phyloP scores from a whole-genome alignment of 2,329 filamentous ascomycete species.

The Hirsutella rhossiliensis region DNA sequence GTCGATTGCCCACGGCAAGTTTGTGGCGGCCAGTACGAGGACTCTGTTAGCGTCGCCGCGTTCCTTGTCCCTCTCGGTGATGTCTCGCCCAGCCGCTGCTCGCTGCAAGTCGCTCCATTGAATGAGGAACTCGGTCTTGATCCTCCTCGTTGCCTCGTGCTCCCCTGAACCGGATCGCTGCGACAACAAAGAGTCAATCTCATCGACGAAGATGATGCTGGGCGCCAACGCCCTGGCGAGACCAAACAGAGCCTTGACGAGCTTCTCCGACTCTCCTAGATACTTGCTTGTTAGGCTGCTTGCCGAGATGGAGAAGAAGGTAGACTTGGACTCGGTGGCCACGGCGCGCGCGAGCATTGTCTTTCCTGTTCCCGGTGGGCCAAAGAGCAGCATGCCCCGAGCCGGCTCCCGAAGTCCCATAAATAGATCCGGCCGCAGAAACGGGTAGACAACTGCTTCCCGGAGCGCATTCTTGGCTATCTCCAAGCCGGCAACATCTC shows the following conservation, averaged over 20 bases:
- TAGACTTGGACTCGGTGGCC: slow-evolving; percentile 86
- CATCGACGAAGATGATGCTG: slow-evolving; percentile 96
- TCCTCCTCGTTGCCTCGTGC: slow-evolving; percentile 83
- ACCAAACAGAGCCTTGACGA: slow-evolving; percentile 82
- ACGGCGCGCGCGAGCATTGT: slow-evolving; percentile 53
- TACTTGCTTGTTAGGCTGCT: slow-evolving; percentile 94
- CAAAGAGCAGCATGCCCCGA: slow-evolving; percentile 76
- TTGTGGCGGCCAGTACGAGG: slow-evolving; percentile 87
- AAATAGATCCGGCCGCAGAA: slow-evolving; percentile 88
- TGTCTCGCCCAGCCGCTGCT: slow-evolving; percentile 77
- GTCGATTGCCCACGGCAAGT: slow-evolving; percentile 95
- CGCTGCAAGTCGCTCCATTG: slow-evolving; percentile 93
- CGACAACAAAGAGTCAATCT: slow-evolving; percentile 89
- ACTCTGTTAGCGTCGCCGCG: slow-evolving; percentile 77
- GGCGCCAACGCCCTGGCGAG: slow-evolving; percentile 84
- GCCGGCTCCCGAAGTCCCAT: slow-evolving; percentile 91
- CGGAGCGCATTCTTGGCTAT: slow-evolving; percentile 84
- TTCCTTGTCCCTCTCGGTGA: slow-evolving; percentile 51
- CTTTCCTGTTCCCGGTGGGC: background rate
- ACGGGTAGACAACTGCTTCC: slow-evolving; percentile 94
- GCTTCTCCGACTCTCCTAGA: slow-evolving; percentile 89
- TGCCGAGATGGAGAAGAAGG: slow-evolving; percentile 94
- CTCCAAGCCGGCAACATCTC: slow-evolving; percentile 82
- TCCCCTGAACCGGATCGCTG: slow-evolving; percentile 73
- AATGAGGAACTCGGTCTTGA: slow-evolving; percentile 96